phyloP scores from a whole-genome alignment of 2,329 filamentous ascomycete genomes.

The Talaromyces sp. region DNA sequence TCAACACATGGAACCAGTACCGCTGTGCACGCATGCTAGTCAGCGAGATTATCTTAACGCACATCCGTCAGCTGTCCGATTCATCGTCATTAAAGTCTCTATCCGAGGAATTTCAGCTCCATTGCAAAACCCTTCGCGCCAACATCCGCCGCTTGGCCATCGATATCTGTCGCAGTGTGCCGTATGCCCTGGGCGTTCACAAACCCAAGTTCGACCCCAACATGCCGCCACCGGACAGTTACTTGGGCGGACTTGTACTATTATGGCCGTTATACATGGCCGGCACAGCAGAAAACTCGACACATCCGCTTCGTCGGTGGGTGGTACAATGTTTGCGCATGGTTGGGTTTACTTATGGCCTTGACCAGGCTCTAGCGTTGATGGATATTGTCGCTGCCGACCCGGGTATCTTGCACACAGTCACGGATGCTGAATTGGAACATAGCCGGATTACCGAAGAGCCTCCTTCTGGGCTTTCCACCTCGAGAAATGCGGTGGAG shows the following conservation, averaged over 20 bases:
- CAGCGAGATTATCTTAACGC: slow-evolving; percentile 51
- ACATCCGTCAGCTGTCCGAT: slow-evolving; percentile 29
- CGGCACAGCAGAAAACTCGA: slow-evolving; percentile 33
- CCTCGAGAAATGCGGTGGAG: neutral
- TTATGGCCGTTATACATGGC: slow-evolving; percentile 44
- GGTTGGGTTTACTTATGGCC: slow-evolving; percentile 40
- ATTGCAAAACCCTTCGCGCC: slow-evolving; percentile 32
- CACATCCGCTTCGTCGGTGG: slow-evolving; percentile 35
- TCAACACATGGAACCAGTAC: slow-evolving; percentile 62
- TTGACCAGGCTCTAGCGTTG: slow-evolving; percentile 42
- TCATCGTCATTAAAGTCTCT: slow-evolving; percentile 21
- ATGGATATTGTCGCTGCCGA: slow-evolving; percentile 35
- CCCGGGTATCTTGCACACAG: slow-evolving; percentile 27
- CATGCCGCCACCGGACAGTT: slow-evolving; percentile 29
- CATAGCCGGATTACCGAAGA: slow-evolving; percentile 21
- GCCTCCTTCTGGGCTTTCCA: neutral
- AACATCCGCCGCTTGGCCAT: slow-evolving; percentile 32
- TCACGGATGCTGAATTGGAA: slow-evolving; percentile 22
- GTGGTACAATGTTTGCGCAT: slow-evolving; percentile 33
- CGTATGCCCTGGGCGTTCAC: slow-evolving; percentile 37
- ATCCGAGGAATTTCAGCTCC: slow-evolving; percentile 34
- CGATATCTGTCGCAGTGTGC: slow-evolving; percentile 43
- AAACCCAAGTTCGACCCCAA: slow-evolving; percentile 12
- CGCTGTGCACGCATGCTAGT: slow-evolving; percentile 61
- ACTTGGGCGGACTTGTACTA: slow-evolving; percentile 36